Evolutionary conservation across 306 rosid species (phyloP).

Genomic region (Arachis hypogaea): DNA sequence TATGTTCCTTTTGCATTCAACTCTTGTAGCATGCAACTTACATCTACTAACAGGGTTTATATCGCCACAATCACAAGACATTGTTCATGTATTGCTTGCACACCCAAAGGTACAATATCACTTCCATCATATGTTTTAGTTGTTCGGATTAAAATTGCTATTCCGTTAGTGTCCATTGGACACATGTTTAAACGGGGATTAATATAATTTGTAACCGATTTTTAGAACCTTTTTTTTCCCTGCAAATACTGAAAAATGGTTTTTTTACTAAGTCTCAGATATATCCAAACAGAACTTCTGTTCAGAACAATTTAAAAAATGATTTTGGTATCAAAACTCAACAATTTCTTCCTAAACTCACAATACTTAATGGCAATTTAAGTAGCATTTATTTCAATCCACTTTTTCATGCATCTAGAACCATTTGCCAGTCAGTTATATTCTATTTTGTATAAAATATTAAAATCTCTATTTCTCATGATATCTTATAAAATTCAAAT

Average conservation of each 20-base stretch:
- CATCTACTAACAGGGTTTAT: constrained; percentile 72
- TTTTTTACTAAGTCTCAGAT: constrained; percentile 22
- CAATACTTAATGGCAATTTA: neutral
- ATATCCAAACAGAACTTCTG: neutral
- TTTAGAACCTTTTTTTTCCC: neutral
- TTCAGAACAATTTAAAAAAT: neutral
- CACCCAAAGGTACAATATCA: constrained; percentile 79
- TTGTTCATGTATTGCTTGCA: constrained; percentile 81
- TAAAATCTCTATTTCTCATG: constrained; percentile 3
- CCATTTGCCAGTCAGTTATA: constrained; percentile 21
- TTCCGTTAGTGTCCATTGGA: constrained; percentile 30
- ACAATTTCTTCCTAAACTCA: constrained; percentile 22
- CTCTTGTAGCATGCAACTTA: constrained; percentile 80
- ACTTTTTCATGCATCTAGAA: constrained; percentile 35
- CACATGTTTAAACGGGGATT: constrained; percentile 9
- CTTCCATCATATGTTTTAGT: constrained; percentile 22
- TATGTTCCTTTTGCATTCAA: constrained; percentile 65
- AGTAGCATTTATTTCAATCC: constrained; percentile 19
- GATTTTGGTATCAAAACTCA: constrained; percentile 6
- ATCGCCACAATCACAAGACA: constrained; percentile 86
- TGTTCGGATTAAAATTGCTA: constrained; percentile 12
- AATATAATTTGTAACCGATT: constrained; percentile 27
- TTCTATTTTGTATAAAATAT: neutral
- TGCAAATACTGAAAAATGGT: constrained; percentile 1
- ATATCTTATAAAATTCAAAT: constrained; percentile 5